phyloP scores from a whole-genome alignment of 2,329 filamentous ascomycete species.

The Exophiala bonariae region DNA sequence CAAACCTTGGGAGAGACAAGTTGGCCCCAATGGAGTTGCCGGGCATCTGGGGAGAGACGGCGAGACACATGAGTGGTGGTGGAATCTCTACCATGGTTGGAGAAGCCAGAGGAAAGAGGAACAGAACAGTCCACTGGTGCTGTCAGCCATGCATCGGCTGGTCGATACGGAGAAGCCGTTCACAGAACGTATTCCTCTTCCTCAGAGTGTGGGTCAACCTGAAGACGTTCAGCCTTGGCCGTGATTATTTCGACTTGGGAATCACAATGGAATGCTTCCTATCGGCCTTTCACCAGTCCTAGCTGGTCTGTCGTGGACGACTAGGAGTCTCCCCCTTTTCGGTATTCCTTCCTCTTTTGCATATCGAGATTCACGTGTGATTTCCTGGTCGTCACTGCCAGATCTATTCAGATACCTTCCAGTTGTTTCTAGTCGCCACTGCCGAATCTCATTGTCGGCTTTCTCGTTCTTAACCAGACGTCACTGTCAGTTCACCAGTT shows the following conservation, averaged over 20 bases:
- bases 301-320: too few species aligned
- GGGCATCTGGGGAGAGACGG: constrained; percentile 54
- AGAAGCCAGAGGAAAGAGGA: constrained; percentile 14
- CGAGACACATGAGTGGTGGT: constrained; percentile 55
- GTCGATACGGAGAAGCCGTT: constrained; percentile 19
- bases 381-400: too few species aligned
- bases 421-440: too few species aligned
- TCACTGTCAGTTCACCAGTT: too few species aligned
- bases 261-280: too few species aligned
- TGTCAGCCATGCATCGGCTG: constrained; percentile 15
- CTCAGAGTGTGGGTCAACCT: constrained; percentile 19
- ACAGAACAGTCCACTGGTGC: constrained; percentile 7
- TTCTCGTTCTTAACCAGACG: too few species aligned
- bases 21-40: constrained; percentile 43
- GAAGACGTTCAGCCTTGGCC: constrained; percentile 21
- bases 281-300: too few species aligned
- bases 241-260: neutral
- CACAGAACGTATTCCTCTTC: constrained; percentile 17
- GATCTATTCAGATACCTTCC: too few species aligned
- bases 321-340: too few species aligned
- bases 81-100: constrained; percentile 48
- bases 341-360: too few species aligned
- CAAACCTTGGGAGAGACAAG: constrained; percentile 53
- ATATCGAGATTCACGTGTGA: too few species aligned
- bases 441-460: too few species aligned